Evolutionary conservation across 1,284 basidiomycete species (phyloP), one percentile per base, ranked within the genome.

Genomic region (Cryptococcus wingfieldii): DNA sequence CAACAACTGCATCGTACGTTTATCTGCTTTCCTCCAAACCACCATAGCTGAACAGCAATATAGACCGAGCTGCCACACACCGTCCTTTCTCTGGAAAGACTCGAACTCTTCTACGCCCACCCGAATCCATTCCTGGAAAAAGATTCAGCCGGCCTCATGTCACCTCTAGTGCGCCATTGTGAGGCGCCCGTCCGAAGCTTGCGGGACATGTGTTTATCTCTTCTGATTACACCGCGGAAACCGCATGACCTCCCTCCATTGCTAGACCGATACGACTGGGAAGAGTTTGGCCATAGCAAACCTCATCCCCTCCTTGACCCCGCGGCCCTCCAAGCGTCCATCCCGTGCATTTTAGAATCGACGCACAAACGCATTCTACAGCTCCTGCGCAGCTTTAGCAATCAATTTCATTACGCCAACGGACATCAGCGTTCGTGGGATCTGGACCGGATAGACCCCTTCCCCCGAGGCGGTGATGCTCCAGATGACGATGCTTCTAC

Each of bases 1-100:
- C 31, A 66, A 66, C 53, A 78, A 78, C 52, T 54, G 61, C 27
- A 72, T 78, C 18, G 76, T 75, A 38, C 49, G 76, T 63, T n/a
- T 38, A 7, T 8, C 16, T 39, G 28, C 23, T 52, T 52, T 25
- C 13, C 31, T 28, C 34, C n/a, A 19, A 16, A 9, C 8, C 10
- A 10, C 3, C 23, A 23, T n/a, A 50, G 31, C 47, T 25, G 23
- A 42, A 27, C 37, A 41, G 25, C 2, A 38, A 41, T 5, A 38
- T 25, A 76, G 74, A 63, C 59, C 31, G 64, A 66, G 19, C 64
- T 78, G 1, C 77, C 77, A 13, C 69, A 72, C 0, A 68, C 75
- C 5, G 72, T 78, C 18, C 60, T 76, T 2, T 54, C 68, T 28
- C 69, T 78, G 13, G 12, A 45, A 2, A 51, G 47, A 0, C 58